phyloP scores from a whole-genome alignment of 1,139 yeast genomes.

The Diutina scorzettiae region DNA sequence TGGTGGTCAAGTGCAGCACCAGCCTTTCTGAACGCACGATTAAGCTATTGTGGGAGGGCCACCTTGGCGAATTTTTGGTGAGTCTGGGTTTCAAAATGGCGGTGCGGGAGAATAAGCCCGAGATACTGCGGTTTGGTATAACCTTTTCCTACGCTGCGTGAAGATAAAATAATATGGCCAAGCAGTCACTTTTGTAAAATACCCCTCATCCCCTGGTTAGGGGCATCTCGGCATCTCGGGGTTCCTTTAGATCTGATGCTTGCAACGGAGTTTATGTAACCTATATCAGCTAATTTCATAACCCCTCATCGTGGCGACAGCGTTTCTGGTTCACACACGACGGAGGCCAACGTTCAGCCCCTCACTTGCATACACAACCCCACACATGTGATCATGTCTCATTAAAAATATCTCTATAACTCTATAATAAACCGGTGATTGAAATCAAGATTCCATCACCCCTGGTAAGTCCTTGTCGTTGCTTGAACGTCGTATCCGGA shows the following conservation, averaged over 20 bases:
- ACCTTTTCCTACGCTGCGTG: constrained; percentile 25
- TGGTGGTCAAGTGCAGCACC: constrained; percentile 67
- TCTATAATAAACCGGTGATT: neutral
- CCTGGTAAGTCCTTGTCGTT: neutral
- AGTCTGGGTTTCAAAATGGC: constrained; percentile 58
- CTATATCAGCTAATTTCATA: too few species aligned
- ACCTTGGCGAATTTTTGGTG: constrained; percentile 65
- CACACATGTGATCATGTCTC: neutral
- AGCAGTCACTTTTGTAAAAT: too few species aligned
- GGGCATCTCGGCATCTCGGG: too few species aligned
- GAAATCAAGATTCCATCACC: neutral
- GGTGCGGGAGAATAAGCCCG: constrained; percentile 20
- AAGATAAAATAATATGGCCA: too few species aligned
- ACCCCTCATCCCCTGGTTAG: too few species aligned
- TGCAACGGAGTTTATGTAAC: too few species aligned
- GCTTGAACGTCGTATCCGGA: neutral
- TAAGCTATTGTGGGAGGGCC: constrained; percentile 79
- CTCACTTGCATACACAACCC: neutral
- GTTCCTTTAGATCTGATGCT: too few species aligned
- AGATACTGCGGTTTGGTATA: constrained; percentile 26
- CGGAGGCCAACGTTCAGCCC: neutral
- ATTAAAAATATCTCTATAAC: constrained; percentile 2
- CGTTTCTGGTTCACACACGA: too few species aligned
- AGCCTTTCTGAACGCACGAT: constrained; percentile 52
- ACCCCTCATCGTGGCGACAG: too few species aligned